phyloP scores from a whole-genome alignment of 1,139 yeast species.

The Saccharomyces pastorianus region DNA sequence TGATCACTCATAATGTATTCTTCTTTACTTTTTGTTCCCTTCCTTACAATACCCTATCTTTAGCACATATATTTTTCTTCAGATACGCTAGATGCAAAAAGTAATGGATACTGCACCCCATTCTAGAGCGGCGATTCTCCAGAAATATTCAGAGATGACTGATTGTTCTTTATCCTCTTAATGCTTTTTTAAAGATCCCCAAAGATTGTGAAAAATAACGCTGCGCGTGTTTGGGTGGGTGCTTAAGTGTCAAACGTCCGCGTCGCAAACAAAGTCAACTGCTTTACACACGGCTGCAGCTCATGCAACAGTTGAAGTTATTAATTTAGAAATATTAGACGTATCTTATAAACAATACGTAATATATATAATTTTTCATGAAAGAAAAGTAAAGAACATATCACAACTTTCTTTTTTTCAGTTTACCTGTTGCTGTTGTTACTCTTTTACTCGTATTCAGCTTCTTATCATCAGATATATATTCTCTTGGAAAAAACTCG shows the following conservation, averaged over 20 bases:
- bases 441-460: conserved; percentile 51
- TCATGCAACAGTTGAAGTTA: not conserved
- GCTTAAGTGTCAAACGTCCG: not conserved
- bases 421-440: conserved; percentile 47
- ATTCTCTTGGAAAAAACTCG: conserved; percentile 47
- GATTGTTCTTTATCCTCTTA: not conserved
- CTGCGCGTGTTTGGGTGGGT: not conserved
- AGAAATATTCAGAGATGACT: not conserved
- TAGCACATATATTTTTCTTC: not conserved
- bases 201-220: not conserved
- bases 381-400: not conserved
- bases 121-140: not conserved
- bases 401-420: conserved; percentile 30
- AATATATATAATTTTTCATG: not conserved
- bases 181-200: not conserved
- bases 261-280: not conserved
- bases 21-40: not conserved
- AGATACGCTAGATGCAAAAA: not conserved
- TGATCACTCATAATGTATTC: not conserved
- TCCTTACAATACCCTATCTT: not conserved
- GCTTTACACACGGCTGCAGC: not conserved
- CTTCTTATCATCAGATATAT: conserved; percentile 39
- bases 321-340: too few species aligned
- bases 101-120: not conserved
- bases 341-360: not conserved